A percentile compares a stretch with the other conserved stretches of the same genome.
Evolutionary conservation across 208 protist genomes (phyloP).

Genomic region (Leishmania major): DNA sequence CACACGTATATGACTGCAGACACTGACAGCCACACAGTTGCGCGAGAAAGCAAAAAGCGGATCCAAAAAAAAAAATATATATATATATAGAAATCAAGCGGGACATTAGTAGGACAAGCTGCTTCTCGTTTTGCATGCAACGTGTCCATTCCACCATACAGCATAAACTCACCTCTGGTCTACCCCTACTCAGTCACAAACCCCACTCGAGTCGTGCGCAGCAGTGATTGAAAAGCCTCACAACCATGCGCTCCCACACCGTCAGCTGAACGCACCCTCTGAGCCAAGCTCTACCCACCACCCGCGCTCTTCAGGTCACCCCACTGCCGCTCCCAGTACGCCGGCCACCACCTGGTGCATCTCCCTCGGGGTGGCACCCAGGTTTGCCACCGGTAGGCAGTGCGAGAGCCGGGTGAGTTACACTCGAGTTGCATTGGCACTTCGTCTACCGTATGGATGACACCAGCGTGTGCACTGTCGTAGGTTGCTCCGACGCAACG

Average conservation of each 20-base stretch:
- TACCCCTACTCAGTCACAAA: not conserved
- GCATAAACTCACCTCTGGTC: not conserved
- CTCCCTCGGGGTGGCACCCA: not conserved
- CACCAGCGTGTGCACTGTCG: not conserved
- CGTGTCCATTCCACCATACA: not conserved
- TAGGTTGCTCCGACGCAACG: not conserved
- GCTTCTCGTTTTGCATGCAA: not conserved
- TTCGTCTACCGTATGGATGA: not conserved
- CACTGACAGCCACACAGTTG: not conserved
- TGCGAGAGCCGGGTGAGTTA: not conserved
- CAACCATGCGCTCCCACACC: not conserved
- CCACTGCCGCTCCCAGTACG: not conserved
- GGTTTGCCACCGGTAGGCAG: not conserved
- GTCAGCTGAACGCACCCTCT: not conserved
- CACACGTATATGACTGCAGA: not conserved
- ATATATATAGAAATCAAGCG: not conserved
- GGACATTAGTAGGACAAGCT: not conserved
- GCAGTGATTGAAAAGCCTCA: not conserved
- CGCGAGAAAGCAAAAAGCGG: not conserved
- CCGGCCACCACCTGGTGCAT: not conserved
- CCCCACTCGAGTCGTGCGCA: not conserved
- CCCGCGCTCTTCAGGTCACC: not conserved
- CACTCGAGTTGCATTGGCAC: not conserved
- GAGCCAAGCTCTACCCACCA: not conserved
- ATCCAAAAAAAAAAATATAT: not conserved